A percentile compares a stretch with the other conserved stretches of the same genome.
These are phyloP conservation scores for Chrysoporthe austroafricana DNA, from an alignment of 2,329 filamentous ascomycete species.

Conservation along the genomic window DNA sequence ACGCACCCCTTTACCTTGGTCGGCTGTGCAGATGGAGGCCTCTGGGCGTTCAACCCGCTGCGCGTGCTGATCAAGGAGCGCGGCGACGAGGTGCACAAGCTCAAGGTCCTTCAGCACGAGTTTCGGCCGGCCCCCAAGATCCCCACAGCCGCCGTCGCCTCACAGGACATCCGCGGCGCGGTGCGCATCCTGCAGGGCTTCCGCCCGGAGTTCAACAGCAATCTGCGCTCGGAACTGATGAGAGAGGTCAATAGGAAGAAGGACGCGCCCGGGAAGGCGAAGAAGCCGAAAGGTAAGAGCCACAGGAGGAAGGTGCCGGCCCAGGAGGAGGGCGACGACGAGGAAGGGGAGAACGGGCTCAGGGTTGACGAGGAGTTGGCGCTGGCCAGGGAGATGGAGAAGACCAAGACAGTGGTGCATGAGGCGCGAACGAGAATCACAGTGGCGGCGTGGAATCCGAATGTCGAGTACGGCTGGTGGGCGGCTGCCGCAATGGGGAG, in stretches of 20 bases:
- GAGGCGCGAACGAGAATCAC: constrained; percentile 68
- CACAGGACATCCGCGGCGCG: constrained; percentile 45
- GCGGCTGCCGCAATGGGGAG: constrained; percentile 69
- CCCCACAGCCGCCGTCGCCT: not conserved
- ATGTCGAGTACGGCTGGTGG: constrained; percentile 67
- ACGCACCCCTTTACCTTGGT: constrained; percentile 58
- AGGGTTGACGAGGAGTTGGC: constrained; percentile 30
- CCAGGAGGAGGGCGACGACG: constrained; percentile 30
- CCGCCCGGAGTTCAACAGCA: constrained; percentile 52
- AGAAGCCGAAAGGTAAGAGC: constrained; percentile 35
- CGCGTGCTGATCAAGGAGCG: constrained; percentile 49
- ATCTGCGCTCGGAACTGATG: constrained; percentile 45
- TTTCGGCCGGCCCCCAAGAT: constrained; percentile 43
- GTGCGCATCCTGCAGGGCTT: constrained; percentile 58
- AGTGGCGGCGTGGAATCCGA: constrained; percentile 70
- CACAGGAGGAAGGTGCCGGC: constrained; percentile 42
- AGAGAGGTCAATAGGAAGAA: constrained; percentile 41
- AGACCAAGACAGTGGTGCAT: constrained; percentile 51
- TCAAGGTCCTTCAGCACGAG: constrained; percentile 59
- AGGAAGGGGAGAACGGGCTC: constrained; percentile 33
- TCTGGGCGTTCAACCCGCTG: constrained; percentile 53
- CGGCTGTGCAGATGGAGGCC: constrained; percentile 57
- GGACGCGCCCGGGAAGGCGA: constrained; percentile 40
- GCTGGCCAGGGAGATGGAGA: constrained; percentile 28
- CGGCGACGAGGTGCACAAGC: constrained; percentile 43